Conservation (phyloP, 257 asterid genomes). For the Nyctanthes arbortristis region DNA sequence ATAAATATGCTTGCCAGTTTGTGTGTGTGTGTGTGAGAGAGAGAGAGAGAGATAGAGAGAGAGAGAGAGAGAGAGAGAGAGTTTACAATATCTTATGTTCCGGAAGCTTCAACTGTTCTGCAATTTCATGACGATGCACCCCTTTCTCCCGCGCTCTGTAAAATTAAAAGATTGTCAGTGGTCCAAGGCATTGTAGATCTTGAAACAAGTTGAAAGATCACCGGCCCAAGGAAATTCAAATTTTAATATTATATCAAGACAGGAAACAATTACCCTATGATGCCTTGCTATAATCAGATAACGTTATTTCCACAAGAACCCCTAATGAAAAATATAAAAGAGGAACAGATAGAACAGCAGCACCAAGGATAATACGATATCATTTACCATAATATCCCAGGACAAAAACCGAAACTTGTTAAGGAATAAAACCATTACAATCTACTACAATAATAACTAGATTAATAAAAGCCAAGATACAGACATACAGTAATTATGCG, state of each 20-base stretch:
- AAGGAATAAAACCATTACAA: neutral
- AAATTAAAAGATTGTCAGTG: conserved; percentile 18
- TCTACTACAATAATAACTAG: no score
- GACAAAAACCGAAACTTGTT: neutral
- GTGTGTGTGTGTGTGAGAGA: conserved; percentile 3
- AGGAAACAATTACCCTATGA: neutral
- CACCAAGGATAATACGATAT: neutral
- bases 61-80: conserved; percentile 25
- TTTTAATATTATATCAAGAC: neutral
- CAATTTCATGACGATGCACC: conserved; percentile 60
- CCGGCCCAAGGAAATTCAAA: neutral
- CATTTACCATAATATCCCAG: neutral
- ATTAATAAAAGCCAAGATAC: neutral
- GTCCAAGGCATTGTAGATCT: conserved; percentile 1
- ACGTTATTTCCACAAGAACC: neutral
- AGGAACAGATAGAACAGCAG: neutral
- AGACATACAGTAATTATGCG: neutral
- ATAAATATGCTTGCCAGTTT: conserved; percentile 10
- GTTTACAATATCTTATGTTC: conserved; percentile 48
- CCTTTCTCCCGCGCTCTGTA: conserved; percentile 65
- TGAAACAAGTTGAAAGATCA: neutral
- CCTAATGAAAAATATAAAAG: neutral
- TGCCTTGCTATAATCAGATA: neutral
- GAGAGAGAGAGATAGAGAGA: conserved; percentile 13
- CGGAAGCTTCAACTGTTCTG: conserved; percentile 52